Evolutionary conservation across 2,329 filamentous ascomycete species (phyloP).

Genomic region (Pseudophaeomoniella oleicola): DNA sequence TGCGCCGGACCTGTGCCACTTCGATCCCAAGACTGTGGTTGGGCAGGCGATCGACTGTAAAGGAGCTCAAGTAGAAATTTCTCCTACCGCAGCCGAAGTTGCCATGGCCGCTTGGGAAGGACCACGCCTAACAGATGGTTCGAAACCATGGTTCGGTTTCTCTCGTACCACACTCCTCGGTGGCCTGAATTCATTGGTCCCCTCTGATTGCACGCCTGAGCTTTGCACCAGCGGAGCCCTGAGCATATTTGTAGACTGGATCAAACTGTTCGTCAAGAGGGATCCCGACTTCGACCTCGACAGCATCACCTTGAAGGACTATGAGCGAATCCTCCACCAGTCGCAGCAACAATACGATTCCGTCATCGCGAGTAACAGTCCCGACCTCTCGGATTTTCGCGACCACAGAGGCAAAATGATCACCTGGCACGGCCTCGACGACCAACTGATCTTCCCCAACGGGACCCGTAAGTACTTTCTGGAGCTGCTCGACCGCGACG

Average conservation of each 20-base stretch:
- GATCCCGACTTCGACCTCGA: constrained; percentile 24
- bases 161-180: constrained; percentile 4
- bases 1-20: constrained; percentile 6
- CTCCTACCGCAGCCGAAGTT: too few relatives aligned
- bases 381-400: constrained; percentile 33
- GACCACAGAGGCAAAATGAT: constrained; percentile 26
- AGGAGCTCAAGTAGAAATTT: too few relatives aligned
- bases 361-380: constrained; percentile 29
- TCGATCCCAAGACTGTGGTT: constrained; percentile 4
- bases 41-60: too few relatives aligned
- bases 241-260: too few relatives aligned
- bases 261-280: too few relatives aligned
- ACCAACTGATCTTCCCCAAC: constrained; percentile 36
- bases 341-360: constrained; percentile 15
- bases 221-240: constrained; percentile 10
- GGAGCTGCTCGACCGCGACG: constrained; percentile 17
- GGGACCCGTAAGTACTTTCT: constrained; percentile 37
- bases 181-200: constrained; percentile 4
- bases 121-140: constrained; percentile 4
- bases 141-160: constrained; percentile 3
- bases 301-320: neutral
- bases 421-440: constrained; percentile 26
- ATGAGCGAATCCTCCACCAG: constrained; percentile 7
- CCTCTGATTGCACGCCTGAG: neutral
- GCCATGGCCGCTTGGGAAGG: constrained; percentile 1